Percentiles rank a stretch among this genome's conserved stretches.
These are phyloP conservation scores for Phytopythium sindhum DNA, from an alignment of 352 stramenopile species.

Conservation along the genomic window DNA sequence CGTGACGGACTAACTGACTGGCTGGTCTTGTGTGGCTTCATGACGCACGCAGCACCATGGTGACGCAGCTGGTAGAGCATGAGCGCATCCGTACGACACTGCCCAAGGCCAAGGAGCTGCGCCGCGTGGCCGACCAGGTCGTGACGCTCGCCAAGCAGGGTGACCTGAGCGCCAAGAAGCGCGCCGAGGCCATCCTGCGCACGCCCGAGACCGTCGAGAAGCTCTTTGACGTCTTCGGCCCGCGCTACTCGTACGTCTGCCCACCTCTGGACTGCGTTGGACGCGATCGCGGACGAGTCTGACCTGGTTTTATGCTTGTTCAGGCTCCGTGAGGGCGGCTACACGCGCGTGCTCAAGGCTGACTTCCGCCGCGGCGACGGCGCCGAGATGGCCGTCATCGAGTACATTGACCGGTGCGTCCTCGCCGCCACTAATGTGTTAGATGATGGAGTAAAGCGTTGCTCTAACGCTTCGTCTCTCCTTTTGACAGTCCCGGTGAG, in stretches of 20 bases:
- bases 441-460: too few relatives aligned
- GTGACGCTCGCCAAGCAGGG: slow-evolving; percentile 93
- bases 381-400: slow-evolving; percentile 97
- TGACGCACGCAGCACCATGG: slow-evolving; percentile 82
- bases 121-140: slow-evolving; percentile 92
- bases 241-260: slow-evolving; percentile 90
- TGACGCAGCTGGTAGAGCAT: slow-evolving; percentile 97
- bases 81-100: slow-evolving; percentile 97
- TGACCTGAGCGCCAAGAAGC: slow-evolving; percentile 80
- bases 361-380: slow-evolving; percentile 92
- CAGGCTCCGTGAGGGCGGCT: slow-evolving; percentile 85
- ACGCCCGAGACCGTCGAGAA: slow-evolving; percentile 92
- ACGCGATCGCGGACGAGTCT: not conserved
- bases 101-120: slow-evolving; percentile 95
- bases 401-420: slow-evolving; percentile 94
- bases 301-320: slow-evolving; percentile 11
- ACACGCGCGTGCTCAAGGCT: slow-evolving; percentile 96
- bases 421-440: not conserved
- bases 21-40: not conserved
- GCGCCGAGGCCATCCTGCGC: slow-evolving; percentile 80
- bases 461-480: not conserved
- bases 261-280: not conserved
- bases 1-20: not conserved
- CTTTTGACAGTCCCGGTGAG: slow-evolving; percentile 61
- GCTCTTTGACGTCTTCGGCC: slow-evolving; percentile 94